Base-by-base conservation (phyloP, 495 filamentous ascomycete species). In the Penicillium manginii region DNA sequence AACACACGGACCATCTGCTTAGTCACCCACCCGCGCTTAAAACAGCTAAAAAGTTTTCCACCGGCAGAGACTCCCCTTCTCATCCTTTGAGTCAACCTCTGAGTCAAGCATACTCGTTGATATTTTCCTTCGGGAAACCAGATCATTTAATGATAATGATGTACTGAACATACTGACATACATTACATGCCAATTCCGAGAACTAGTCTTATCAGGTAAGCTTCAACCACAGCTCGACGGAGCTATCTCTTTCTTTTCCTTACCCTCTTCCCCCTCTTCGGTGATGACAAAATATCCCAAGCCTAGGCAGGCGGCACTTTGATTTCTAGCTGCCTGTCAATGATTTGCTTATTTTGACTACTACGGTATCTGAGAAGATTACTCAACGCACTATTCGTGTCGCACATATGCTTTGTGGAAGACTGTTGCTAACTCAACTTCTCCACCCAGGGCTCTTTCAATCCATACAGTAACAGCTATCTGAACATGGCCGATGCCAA, bases 291-390 rank as follows among this genome's bases (percentile, higher is more conserved):
- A 66, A 61, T 67, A 72, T 67, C 73, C 52, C 61, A 73, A 73
- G 72, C 77, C 72, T 71, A 83, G 80, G 79, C 74, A 73, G 54
- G 66, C 61, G 81, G 81, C 79, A 81, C 81, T 76, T 82, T 88
- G 85, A 88, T 86, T 89, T 91, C 86, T 85, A 79, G 76, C 85
- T 77, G 80, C 83, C 84, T 78, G 79, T 83, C 89, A 68, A 80
- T 96, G 92, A 83, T 78, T 84, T 81, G 73, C 71, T 71, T 74
- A 70, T 84, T 84, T 47, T 82, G 91, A 96, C 92, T 97, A 96
- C 92, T 96, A 96, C 92, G 92, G 92, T 97, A 96, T 97, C 92
- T 96, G 92, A 96, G 84, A 82, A 81, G 76, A 77, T 49, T 26
- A 39, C 31, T 12, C 31, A 49, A 51, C 49, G 49, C 57, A 45